Evolutionary conservation across 305 asterid species (phyloP), one percentile per base, ranked within the genome.

Genomic region (Fraxinus xanthoxyloides): DNA sequence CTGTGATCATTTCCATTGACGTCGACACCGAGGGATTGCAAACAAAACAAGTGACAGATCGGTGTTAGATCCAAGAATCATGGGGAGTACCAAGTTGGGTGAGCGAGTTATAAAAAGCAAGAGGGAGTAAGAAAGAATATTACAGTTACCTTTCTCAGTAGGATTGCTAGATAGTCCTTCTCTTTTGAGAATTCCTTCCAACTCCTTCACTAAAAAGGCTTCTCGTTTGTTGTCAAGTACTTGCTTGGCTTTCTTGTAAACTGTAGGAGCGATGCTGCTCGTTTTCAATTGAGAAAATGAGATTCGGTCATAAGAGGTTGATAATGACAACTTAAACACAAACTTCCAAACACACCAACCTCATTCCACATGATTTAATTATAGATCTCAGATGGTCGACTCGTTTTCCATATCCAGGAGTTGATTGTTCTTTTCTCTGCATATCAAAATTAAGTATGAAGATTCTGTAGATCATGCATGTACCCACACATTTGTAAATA

Each of bases 281-380:
- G 8, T 67, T 63, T 79, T 77, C 85, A 70, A 88, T 67, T 77
- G 72, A 87, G 85, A 87, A 80, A 79, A 81, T 56, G 72, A 79
- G 69, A 32, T 74, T n/a, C 30, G 38, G 38, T 72, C 84, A 82
- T 72, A 82, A 81, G 72, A 79, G 51, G 77, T 67, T 28, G 43
- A 78, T 63, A 54, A 63, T 75, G 43, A 83, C 79, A 84, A 84
- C 78, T 24, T 75, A n/a, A 0, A 26, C 19, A 59, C 21, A 73
- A 38, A 74, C 73, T 72, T 65, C 31, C 77, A 72, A 74, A 81
- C 32, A 80, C 77, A 82, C 86, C 84, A 75, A 96, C 99, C 98
- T 92, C 97, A 97, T 91, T 88, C 98, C 99, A 86, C 97, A 94
- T 80, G 99, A 92, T 89, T 92, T 97, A 77, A 97, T 93, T 79